Evolutionary conservation across 2,329 filamentous ascomycete species (phyloP).

Genomic region (Talaromyces sp.): DNA sequence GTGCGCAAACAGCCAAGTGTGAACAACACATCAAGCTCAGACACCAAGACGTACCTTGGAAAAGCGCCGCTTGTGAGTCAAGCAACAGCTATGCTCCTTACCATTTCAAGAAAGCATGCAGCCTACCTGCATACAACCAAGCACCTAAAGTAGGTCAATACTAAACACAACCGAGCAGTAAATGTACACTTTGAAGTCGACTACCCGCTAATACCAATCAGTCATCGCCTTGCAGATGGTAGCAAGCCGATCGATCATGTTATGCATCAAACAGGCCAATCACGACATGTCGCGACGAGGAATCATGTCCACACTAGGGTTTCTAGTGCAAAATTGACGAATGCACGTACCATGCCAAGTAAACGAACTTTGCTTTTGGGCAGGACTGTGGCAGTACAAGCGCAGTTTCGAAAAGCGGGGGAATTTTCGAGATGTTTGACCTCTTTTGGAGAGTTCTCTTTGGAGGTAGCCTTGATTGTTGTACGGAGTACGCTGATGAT

Average conservation of each 20-base stretch:
- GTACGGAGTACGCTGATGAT: background rate
- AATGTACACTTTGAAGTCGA: background rate
- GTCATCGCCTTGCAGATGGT: background rate
- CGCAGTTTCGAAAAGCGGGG: background rate
- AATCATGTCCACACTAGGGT: background rate
- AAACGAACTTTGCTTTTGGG: background rate
- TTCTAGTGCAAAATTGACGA: background rate
- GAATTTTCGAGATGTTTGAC: background rate
- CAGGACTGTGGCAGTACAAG: background rate
- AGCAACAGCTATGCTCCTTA: constrained; percentile 5
- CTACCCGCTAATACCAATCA: background rate
- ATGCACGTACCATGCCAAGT: constrained; percentile 1
- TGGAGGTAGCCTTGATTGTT: background rate
- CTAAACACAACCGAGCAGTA: background rate
- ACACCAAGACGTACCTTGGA: background rate
- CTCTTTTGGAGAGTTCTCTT: background rate
- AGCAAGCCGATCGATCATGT: constrained; percentile 2
- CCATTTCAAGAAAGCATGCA: background rate
- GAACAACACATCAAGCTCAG: constrained; percentile 1
- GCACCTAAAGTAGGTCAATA: background rate
- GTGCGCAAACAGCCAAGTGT: background rate
- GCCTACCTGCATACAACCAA: background rate
- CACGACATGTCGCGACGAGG: background rate
- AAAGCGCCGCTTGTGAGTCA: background rate
- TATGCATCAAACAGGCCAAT: background rate